Conservation (phyloP, 164 flowering plant species). For the Stephania cephalantha region DNA sequence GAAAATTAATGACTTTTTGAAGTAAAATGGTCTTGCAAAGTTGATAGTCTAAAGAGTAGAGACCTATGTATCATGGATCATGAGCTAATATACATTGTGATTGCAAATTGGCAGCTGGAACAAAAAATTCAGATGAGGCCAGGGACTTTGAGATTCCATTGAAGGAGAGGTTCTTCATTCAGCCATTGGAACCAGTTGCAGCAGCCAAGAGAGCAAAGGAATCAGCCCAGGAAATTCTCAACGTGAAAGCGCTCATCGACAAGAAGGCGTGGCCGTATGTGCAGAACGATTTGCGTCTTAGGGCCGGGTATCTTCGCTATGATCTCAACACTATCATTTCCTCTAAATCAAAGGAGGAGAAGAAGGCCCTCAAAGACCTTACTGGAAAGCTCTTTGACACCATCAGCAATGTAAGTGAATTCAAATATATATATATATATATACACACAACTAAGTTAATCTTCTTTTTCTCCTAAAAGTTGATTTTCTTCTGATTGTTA, state of each 20-base stretch:
- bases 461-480: not conserved
- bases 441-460: not conserved
- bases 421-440: too few relatives aligned
- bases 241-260: conserved; percentile 66
- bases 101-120: conserved; percentile 58
- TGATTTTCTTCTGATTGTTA: not conserved
- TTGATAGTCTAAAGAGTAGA: too few relatives aligned
- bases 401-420: conserved; percentile 47
- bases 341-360: conserved; percentile 71
- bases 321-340: conserved; percentile 91
- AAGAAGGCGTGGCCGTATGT: conserved; percentile 96
- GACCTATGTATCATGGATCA: too few relatives aligned
- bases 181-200: conserved; percentile 51
- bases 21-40: too few relatives aligned
- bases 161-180: conserved; percentile 75
- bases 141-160: conserved; percentile 68
- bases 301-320: conserved; percentile 67
- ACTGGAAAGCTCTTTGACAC: conserved; percentile 68
- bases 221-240: conserved; percentile 79
- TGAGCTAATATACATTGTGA: too few relatives aligned
- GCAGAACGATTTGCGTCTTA: conserved; percentile 70
- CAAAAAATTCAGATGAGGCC: conserved; percentile 75
- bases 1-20: too few relatives aligned
- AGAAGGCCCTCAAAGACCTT: conserved; percentile 68
- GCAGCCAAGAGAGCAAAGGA: conserved; percentile 78